Evolutionary conservation across 495 filamentous ascomycete species (phyloP).

Genomic region (Aspergillus hancockii): DNA sequence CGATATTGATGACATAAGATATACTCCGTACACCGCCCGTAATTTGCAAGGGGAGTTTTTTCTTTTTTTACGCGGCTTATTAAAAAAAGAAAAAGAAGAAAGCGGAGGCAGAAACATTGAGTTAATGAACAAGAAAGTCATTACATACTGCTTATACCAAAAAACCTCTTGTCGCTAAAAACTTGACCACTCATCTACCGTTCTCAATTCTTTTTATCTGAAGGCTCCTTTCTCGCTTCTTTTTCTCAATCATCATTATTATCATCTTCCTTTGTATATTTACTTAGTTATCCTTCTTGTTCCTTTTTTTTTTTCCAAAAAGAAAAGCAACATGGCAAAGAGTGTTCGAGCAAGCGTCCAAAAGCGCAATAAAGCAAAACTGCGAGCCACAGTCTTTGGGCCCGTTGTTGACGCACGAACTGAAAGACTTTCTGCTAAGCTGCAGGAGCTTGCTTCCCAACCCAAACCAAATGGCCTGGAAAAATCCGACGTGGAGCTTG

Average conservation of each 20-base stretch:
- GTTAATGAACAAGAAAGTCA: not conserved
- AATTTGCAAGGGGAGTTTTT: constrained; percentile 6
- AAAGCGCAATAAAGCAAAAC: constrained; percentile 74
- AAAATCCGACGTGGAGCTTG: constrained; percentile 25
- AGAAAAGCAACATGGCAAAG: constrained; percentile 73
- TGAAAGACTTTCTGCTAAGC: constrained; percentile 76
- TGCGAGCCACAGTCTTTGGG: constrained; percentile 77
- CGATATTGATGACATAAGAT: constrained; percentile 46
- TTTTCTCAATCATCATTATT: too few species aligned
- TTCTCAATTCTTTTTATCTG: not conserved
- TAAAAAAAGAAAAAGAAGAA: constrained; percentile 22
- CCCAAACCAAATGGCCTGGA: constrained; percentile 46
- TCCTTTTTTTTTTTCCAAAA: too few species aligned
- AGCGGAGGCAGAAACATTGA: constrained; percentile 9
- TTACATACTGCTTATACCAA: not conserved
- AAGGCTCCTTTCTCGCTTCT: not conserved
- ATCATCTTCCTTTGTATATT: too few species aligned
- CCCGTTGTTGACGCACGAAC: constrained; percentile 74
- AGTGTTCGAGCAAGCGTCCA: constrained; percentile 69
- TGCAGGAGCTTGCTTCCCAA: constrained; percentile 71
- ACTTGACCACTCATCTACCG: constrained; percentile 2
- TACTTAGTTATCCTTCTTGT: constrained; percentile 3
- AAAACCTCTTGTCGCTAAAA: too few species aligned
- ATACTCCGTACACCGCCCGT: not conserved
- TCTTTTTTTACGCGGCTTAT: constrained; percentile 1